Evolutionary conservation across 345 rosid species (phyloP).

Genomic region (Lumnitzera racemosa): DNA sequence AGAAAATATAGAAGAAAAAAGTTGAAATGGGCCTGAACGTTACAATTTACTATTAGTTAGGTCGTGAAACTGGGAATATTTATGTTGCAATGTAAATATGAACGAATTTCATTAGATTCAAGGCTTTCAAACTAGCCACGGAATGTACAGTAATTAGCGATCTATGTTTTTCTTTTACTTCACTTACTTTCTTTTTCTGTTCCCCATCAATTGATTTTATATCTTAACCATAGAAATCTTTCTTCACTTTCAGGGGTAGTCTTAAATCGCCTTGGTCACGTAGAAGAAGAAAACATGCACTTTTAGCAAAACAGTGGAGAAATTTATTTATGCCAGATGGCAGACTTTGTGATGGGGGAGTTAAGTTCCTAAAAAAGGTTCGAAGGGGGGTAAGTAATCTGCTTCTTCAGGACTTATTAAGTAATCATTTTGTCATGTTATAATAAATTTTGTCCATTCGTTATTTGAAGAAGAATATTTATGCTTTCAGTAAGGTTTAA

Average conservation of each 20-base stretch:
- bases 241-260: slow-evolving; percentile 45
- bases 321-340: slow-evolving; percentile 67
- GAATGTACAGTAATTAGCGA: too few species aligned
- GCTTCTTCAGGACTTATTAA: slow-evolving; percentile 1
- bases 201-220: not conserved
- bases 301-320: slow-evolving; percentile 70
- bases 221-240: slow-evolving; percentile 6
- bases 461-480: slow-evolving; percentile 4
- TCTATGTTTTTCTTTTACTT: not conserved
- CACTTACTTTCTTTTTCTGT: not conserved
- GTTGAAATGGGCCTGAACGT: too few species aligned
- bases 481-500: slow-evolving; percentile 5
- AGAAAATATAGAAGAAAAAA: too few species aligned
- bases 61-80: too few species aligned
- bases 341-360: slow-evolving; percentile 68
- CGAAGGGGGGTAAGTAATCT: slow-evolving; percentile 78
- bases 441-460: not conserved
- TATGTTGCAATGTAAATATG: too few species aligned
- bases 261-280: slow-evolving; percentile 91
- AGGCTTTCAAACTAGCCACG: not conserved
- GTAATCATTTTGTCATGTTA: not conserved
- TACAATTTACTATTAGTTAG: too few species aligned
- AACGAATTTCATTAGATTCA: too few species aligned
- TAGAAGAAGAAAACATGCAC: slow-evolving; percentile 79
- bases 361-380: slow-evolving; percentile 78